Evolutionary conservation across 192 early-diverging fungal genomes (phyloP).

Genomic region (Helicostylum pulchrum): DNA sequence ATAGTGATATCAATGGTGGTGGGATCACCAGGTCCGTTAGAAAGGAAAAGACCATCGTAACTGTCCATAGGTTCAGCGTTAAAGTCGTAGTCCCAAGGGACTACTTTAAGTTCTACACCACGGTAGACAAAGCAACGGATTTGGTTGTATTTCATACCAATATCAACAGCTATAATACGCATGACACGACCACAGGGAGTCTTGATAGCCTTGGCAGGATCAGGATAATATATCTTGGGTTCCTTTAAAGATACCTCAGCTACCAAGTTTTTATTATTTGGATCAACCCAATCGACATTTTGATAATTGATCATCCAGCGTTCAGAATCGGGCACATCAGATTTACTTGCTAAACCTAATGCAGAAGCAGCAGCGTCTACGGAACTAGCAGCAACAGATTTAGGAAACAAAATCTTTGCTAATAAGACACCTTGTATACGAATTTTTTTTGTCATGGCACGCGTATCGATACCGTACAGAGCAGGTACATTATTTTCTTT

Average conservation of each 20-base stretch:
- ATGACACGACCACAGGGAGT: conserved; percentile 66
- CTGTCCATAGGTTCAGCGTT: conserved; percentile 54
- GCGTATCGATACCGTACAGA: conserved; percentile 93
- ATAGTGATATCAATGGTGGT: conserved; percentile 79
- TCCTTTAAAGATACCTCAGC: conserved; percentile 91
- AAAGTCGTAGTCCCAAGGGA: conserved; percentile 98
- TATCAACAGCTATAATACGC: conserved; percentile 90
- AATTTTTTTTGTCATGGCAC: conserved; percentile 96
- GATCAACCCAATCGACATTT: conserved; percentile 89
- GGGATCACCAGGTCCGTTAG: conserved; percentile 98
- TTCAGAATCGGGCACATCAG: conserved; percentile 17
- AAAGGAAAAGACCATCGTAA: conserved; percentile 88
- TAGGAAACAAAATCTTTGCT: conserved; percentile 90
- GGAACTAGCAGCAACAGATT: conserved; percentile 40
- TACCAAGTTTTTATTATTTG: conserved; percentile 90
- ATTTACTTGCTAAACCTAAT: conserved; percentile 29
- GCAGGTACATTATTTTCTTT: conserved; percentile 91
- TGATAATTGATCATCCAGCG: conserved; percentile 66
- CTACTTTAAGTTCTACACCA: conserved; percentile 89
- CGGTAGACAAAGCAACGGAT: conserved; percentile 96
- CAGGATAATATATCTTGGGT: conserved; percentile 73
- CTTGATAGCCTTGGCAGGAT: conserved; percentile 50
- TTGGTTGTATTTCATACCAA: conserved; percentile 99
- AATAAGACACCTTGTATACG: conserved; percentile 86
- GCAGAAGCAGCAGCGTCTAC: conserved; percentile 37